Evolutionary conservation across 2,329 filamentous ascomycete genomes (phyloP).

Genomic region (Neofusicoccum ribis): DNA sequence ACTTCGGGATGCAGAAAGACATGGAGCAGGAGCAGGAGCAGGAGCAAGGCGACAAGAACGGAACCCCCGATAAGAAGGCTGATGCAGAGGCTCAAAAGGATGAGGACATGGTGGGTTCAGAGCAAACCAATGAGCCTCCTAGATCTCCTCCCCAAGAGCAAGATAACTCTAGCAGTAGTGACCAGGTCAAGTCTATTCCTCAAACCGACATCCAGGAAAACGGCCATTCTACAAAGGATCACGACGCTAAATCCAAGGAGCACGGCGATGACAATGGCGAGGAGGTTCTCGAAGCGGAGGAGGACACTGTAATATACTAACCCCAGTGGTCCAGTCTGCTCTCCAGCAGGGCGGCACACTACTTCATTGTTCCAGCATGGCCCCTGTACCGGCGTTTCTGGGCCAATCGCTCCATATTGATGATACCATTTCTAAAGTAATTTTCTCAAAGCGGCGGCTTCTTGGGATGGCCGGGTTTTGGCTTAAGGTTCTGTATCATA

Average conservation of each 20-base stretch:
- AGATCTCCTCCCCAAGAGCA: constrained; percentile 22
- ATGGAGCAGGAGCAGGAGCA: constrained; percentile 20
- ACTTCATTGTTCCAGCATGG: background rate
- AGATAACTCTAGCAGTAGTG: constrained; percentile 9
- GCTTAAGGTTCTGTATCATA: constrained; percentile 1
- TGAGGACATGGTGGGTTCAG: constrained; percentile 22
- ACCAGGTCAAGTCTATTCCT: constrained; percentile 5
- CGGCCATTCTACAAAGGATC: constrained; percentile 24
- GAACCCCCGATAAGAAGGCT: background rate
- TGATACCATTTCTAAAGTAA: constrained; percentile 13
- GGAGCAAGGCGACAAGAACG: constrained; percentile 20
- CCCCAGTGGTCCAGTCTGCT: background rate
- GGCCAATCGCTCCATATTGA: background rate
- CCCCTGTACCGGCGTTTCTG: background rate
- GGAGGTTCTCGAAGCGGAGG: constrained; percentile 78
- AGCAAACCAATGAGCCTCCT: constrained; percentile 27
- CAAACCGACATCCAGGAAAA: constrained; percentile 25
- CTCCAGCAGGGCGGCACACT: background rate
- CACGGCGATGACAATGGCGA: constrained; percentile 65
- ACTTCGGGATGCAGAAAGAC: constrained; percentile 54
- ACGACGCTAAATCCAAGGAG: constrained; percentile 26
- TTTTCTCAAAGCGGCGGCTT: background rate
- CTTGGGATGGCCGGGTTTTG: background rate
- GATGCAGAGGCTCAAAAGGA: constrained; percentile 1
- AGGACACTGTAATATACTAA: constrained; percentile 91